Conservation (phyloP, 192 early-diverging fungal species). For the Mortierella hygrophila region DNA sequence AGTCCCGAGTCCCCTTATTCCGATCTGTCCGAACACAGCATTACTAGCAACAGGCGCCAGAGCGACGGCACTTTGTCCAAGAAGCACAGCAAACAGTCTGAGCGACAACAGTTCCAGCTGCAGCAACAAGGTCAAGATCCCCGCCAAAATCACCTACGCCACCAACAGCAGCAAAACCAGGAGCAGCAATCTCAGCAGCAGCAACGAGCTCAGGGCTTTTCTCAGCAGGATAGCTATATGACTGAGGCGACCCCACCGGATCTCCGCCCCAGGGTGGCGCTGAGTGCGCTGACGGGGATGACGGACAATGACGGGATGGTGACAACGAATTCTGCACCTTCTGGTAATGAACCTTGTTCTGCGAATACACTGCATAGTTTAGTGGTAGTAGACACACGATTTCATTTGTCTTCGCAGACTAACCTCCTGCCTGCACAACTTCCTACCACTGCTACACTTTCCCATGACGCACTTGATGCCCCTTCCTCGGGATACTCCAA, state of each 20-base stretch:
- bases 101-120: not conserved
- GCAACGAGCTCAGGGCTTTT: not conserved
- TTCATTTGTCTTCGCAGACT: constrained; percentile 3
- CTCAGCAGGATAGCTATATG: constrained; percentile 30
- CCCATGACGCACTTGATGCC: not conserved
- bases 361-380: not conserved
- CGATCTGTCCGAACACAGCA: constrained; percentile 1
- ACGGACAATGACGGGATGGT: constrained; percentile 15
- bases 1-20: constrained; percentile 21
- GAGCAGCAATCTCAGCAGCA: not conserved
- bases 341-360: constrained; percentile 27
- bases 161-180: not conserved
- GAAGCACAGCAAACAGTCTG: constrained; percentile 21
- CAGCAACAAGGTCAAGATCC: constrained; percentile 9
- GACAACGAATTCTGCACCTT: constrained; percentile 27
- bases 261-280: not conserved
- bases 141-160: constrained; percentile 11
- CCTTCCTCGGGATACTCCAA: not conserved
- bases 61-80: constrained; percentile 8
- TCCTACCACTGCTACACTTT: not conserved
- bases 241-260: constrained; percentile 19
- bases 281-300: constrained; percentile 18
- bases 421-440: constrained; percentile 10
- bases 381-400: not conserved
- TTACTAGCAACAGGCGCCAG: constrained; percentile 24